phyloP scores from a whole-genome alignment of 163 green algal genomes.

The Coccomyxa subellipsoidea region DNA sequence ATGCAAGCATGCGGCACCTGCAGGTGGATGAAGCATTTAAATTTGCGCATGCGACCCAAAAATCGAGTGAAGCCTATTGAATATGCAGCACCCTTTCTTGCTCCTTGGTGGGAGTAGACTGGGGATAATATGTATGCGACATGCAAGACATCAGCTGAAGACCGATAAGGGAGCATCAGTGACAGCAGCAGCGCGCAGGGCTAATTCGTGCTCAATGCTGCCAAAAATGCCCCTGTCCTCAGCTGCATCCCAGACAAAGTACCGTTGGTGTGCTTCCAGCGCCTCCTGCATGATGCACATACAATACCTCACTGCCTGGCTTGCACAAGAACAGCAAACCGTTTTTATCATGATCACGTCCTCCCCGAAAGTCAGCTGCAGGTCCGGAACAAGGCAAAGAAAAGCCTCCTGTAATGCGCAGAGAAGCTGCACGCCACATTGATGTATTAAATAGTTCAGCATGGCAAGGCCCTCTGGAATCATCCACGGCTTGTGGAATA shows the following conservation, averaged over 20 bases:
- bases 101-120: not conserved
- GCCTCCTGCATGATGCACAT: not conserved
- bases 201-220: constrained; percentile 1
- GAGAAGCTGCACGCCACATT: too few species aligned
- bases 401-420: too few species aligned
- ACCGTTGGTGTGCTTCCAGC: constrained; percentile 4
- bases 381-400: too few species aligned
- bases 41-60: not conserved
- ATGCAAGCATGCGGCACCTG: not conserved
- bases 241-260: constrained; percentile 1
- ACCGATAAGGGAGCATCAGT: not conserved
- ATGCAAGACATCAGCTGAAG: not conserved
- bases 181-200: not conserved
- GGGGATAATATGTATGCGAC: too few species aligned
- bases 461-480: too few species aligned
- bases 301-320: too few species aligned
- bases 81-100: not conserved
- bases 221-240: not conserved
- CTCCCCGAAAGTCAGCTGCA: too few species aligned
- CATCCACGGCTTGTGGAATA: too few species aligned
- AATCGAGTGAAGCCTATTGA: not conserved
- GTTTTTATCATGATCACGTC: too few species aligned
- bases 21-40: not conserved
- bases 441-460: too few species aligned
- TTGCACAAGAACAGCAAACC: too few species aligned